Percentiles rank a stretch among this genome's conserved stretches.
Conservation (phyloP, 371 early-diverging fungal genomes). For the Zopfochytrium polystomum region DNA sequence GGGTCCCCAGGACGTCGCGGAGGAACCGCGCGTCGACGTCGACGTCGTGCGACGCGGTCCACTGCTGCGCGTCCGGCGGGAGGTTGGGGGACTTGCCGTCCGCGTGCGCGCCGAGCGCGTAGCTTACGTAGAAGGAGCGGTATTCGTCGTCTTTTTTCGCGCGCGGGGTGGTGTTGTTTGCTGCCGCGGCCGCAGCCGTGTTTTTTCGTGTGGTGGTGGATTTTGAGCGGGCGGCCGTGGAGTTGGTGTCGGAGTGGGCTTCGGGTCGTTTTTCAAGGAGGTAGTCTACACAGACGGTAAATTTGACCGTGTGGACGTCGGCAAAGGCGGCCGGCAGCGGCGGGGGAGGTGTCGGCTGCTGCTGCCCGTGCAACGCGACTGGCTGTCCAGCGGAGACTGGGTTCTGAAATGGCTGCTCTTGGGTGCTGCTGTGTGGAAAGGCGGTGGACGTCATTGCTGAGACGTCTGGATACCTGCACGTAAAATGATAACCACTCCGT, state of each 20-base stretch:
- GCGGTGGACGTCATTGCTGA: conserved; percentile 1
- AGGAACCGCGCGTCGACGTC: conserved; percentile 1
- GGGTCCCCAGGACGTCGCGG: too few relatives aligned
- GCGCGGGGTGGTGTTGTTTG: not conserved
- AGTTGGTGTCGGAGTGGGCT: not conserved
- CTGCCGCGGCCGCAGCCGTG: not conserved
- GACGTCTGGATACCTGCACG: not conserved
- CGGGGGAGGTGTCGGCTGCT: too few relatives aligned
- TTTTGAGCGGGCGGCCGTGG: not conserved
- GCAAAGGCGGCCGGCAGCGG: too few relatives aligned
- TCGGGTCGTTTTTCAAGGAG: too few relatives aligned
- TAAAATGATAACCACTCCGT: not conserved
- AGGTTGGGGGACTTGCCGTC: not conserved
- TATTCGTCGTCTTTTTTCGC: conserved; percentile 3
- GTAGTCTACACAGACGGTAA: not conserved
- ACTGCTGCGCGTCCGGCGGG: not conserved
- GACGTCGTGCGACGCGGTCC: conserved; percentile 2
- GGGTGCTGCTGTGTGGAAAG: not conserved
- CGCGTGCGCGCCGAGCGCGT: conserved; percentile 3
- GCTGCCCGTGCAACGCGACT: too few relatives aligned
- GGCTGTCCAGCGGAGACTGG: too few relatives aligned
- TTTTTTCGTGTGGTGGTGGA: not conserved
- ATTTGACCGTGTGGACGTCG: not conserved
- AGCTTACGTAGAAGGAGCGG: conserved; percentile 7
- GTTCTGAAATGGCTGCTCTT: too few relatives aligned